Evolutionary conservation across 108 stramenopile species (phyloP).

Genomic region (Pseudonitzschia multistriata): DNA sequence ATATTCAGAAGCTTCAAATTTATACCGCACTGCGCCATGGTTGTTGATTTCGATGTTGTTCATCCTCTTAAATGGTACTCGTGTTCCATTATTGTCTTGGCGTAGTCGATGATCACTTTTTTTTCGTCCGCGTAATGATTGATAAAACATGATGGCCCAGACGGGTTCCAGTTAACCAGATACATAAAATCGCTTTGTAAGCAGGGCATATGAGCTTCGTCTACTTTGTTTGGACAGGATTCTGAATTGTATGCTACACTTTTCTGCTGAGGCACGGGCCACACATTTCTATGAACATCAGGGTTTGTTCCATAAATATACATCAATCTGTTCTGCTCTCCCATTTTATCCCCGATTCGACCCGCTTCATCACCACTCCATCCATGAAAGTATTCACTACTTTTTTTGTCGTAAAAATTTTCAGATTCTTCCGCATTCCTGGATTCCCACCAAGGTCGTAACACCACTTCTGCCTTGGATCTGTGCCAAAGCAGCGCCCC

Average conservation of each 20-base stretch:
- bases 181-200: constrained; percentile 21
- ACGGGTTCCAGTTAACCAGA: constrained; percentile 15
- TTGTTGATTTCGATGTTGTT: too few relatives aligned
- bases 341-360: constrained; percentile 20
- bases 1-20: too few relatives aligned
- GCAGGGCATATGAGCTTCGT: constrained; percentile 16
- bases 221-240: background rate
- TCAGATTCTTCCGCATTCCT: constrained; percentile 12
- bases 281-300: constrained; percentile 16
- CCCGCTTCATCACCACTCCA: background rate
- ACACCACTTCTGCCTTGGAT: constrained; percentile 9
- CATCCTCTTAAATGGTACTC: background rate
- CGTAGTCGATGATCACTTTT: background rate
- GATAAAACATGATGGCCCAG: constrained; percentile 4
- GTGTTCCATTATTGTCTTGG: background rate
- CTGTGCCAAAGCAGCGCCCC: constrained; percentile 33
- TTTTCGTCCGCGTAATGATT: constrained; percentile 14
- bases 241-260: background rate
- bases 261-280: constrained; percentile 28
- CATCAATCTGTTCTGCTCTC: constrained; percentile 31
- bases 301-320: constrained; percentile 24
- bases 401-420: constrained; percentile 17
- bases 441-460: constrained; percentile 32
- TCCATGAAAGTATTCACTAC: constrained; percentile 3
- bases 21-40: too few relatives aligned